Evolutionary conservation across 805 yeast genomes (phyloP).

Genomic region (Nakazawaea ishiwadae): DNA sequence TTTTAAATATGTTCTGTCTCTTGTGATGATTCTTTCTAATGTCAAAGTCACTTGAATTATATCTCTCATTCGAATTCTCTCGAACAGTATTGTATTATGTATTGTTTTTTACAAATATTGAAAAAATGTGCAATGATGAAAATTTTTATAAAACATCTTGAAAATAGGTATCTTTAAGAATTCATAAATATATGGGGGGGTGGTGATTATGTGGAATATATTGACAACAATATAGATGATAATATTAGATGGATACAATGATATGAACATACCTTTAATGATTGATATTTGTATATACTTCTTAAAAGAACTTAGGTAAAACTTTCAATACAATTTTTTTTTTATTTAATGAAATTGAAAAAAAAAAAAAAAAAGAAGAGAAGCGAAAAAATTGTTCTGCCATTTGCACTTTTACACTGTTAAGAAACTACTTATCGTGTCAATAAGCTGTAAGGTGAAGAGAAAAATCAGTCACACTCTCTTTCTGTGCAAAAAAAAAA

Average conservation of each 20-base stretch:
- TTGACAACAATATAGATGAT: constrained; percentile 24
- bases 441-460: too few relatives aligned
- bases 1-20: too few relatives aligned
- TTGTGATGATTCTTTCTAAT: neutral
- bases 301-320: constrained; percentile 1
- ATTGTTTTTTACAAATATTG: too few relatives aligned
- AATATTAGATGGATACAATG: neutral
- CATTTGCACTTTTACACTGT: too few relatives aligned
- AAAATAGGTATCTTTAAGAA: too few relatives aligned
- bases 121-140: neutral
- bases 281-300: constrained; percentile 8
- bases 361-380: neutral
- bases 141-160: too few relatives aligned
- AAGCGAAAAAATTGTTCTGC: neutral
- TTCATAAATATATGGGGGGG: too few relatives aligned
- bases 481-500: neutral
- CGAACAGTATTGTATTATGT: too few relatives aligned
- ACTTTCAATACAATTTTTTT: neutral
- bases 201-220: too few relatives aligned
- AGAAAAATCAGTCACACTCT: neutral
- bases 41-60: too few relatives aligned
- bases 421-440: too few relatives aligned
- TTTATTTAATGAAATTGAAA: neutral
- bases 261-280: constrained; percentile 11
- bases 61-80: too few relatives aligned